Evolutionary conservation across 495 filamentous ascomycete species (phyloP).

Genomic region (Apodospora peruviana): DNA sequence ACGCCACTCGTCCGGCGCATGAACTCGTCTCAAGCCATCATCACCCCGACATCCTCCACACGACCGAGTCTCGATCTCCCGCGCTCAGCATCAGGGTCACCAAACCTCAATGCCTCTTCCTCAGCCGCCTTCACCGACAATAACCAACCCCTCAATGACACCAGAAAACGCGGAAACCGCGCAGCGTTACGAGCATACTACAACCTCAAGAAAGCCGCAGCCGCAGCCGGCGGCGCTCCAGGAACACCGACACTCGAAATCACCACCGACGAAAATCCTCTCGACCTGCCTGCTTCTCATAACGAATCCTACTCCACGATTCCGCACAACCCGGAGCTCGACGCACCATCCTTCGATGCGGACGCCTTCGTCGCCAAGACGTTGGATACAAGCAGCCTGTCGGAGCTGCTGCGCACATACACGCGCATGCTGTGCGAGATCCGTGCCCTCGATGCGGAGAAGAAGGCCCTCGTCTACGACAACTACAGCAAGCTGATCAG

Average conservation of each 20-base stretch:
- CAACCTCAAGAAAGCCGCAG: conserved; percentile 56
- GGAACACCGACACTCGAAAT: conserved; percentile 33
- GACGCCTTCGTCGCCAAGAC: conserved; percentile 57
- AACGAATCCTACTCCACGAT: conserved; percentile 23
- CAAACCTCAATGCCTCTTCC: conserved; percentile 49
- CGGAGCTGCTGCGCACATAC: conserved; percentile 59
- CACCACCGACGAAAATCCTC: conserved; percentile 16
- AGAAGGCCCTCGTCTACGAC: conserved; percentile 95
- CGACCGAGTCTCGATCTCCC: conserved; percentile 66
- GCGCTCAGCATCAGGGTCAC: conserved; percentile 46
- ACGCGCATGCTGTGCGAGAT: conserved; percentile 69
- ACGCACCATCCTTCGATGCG: conserved; percentile 51
- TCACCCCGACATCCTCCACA: conserved; percentile 61
- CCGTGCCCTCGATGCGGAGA: conserved; percentile 83
- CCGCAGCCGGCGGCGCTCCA: conserved; percentile 3
- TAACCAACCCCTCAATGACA: conserved; percentile 37
- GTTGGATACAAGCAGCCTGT: conserved; percentile 57
- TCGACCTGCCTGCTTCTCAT: conserved; percentile 18
- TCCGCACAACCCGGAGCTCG: conserved; percentile 46
- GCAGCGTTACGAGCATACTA: conserved; percentile 92
- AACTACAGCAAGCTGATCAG: conserved; percentile 95
- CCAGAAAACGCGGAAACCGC: conserved; percentile 46
- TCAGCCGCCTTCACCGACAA: too few species aligned
- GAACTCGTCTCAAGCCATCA: conserved; percentile 26
- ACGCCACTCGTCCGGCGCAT: conserved; percentile 31